Evolutionary conservation across 768 basidiomycete species (phyloP).

Genomic region (Tricholoma terreum): DNA sequence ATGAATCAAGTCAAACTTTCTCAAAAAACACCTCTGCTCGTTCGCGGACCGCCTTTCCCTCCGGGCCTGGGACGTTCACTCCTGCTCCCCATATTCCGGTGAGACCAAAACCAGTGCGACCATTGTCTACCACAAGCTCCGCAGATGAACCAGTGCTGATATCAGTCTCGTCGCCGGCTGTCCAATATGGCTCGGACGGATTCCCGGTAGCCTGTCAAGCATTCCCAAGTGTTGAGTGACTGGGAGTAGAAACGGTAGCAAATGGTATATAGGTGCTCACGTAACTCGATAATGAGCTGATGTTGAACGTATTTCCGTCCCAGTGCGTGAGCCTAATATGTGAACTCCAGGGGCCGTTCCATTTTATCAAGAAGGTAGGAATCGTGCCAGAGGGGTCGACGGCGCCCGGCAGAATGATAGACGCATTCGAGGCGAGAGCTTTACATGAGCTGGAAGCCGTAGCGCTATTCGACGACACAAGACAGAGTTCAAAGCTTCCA

Average conservation of each 20-base stretch:
- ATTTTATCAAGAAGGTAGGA: slow-evolving; percentile 22
- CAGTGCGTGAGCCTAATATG: slow-evolving; percentile 25
- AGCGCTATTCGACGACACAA: slow-evolving; percentile 5
- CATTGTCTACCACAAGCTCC: slow-evolving; percentile 13
- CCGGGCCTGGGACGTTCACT: slow-evolving; percentile 9
- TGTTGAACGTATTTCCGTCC: slow-evolving; percentile 21
- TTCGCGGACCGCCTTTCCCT: slow-evolving; percentile 16
- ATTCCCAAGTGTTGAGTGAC: background rate
- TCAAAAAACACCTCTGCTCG: slow-evolving; percentile 26
- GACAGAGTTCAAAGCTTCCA: slow-evolving; percentile 17
- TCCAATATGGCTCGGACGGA: slow-evolving; percentile 20
- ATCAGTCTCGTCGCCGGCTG: background rate
- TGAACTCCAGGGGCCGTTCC: slow-evolving; percentile 14
- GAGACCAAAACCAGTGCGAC: slow-evolving; percentile 14
- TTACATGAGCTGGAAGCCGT: slow-evolving; percentile 13
- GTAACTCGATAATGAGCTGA: slow-evolving; percentile 12
- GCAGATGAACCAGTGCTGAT: slow-evolving; percentile 9
- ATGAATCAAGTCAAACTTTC: no score
- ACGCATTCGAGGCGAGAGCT: slow-evolving; percentile 12
- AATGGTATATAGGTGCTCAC: slow-evolving; percentile 6
- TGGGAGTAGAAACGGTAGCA: background rate
- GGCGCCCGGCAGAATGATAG: slow-evolving; percentile 18
- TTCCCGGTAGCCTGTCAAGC: slow-evolving; percentile 16
- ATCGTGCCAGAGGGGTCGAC: slow-evolving; percentile 12
- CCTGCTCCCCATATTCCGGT: slow-evolving; percentile 22